Conservation (phyloP, 257 asterid genomes). For the Petrea volubilis region DNA sequence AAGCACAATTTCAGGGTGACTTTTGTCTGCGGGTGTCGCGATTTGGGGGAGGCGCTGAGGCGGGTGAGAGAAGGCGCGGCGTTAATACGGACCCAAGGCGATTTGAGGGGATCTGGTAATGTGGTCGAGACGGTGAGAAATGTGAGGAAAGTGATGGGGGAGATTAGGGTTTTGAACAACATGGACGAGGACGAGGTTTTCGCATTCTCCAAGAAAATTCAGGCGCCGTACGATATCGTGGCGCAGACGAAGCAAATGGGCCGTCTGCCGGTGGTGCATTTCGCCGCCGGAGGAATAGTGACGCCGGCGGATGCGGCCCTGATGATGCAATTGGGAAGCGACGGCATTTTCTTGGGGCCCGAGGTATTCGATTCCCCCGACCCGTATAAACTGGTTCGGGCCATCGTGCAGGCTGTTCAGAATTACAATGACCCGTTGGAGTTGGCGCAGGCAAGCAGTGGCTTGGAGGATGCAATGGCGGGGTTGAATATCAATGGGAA, state of each 20-base stretch:
- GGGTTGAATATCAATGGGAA: slow-evolving; percentile 49
- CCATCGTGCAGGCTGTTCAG: slow-evolving; percentile 77
- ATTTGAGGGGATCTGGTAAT: slow-evolving; percentile 47
- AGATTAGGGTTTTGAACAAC: slow-evolving; percentile 62
- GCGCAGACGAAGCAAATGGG: slow-evolving; percentile 88
- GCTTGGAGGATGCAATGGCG: slow-evolving; percentile 64
- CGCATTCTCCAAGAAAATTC: slow-evolving; percentile 58
- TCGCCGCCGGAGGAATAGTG: slow-evolving; percentile 79
- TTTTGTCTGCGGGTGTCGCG: slow-evolving; percentile 77
- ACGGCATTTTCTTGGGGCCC: slow-evolving; percentile 64
- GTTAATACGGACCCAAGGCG: slow-evolving; percentile 79
- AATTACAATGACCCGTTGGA: slow-evolving; percentile 70
- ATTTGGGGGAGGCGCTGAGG: slow-evolving; percentile 80
- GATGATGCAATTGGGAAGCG: slow-evolving; percentile 90
- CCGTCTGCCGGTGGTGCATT: slow-evolving; percentile 88
- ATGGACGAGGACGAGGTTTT: slow-evolving; percentile 92
- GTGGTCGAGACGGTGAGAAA: slow-evolving; percentile 54
- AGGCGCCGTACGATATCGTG: slow-evolving; percentile 75
- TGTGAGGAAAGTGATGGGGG: slow-evolving; percentile 80
- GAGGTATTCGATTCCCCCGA: slow-evolving; percentile 60
- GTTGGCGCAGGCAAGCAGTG: slow-evolving; percentile 69
- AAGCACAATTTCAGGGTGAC: slow-evolving; percentile 73
- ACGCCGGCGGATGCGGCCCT: slow-evolving; percentile 92
- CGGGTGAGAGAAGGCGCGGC: slow-evolving; percentile 89
- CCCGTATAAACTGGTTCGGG: slow-evolving; percentile 61